A percentile compares a stretch with the other conserved stretches of the same genome.
Conservation (phyloP, 768 basidiomycete genomes). For the Pleurotus djamor region DNA sequence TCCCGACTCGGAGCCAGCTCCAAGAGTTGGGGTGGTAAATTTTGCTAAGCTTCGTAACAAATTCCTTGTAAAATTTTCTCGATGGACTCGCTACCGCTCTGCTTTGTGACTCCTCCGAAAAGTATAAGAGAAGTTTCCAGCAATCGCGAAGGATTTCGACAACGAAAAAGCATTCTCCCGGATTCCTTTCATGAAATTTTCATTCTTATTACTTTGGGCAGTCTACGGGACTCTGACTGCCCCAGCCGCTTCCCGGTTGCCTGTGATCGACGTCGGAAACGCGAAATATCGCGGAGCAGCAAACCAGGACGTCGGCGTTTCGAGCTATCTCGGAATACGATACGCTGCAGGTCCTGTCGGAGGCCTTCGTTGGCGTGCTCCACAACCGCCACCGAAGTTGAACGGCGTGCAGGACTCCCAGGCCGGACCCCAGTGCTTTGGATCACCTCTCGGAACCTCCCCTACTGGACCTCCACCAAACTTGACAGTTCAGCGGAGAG, state of each 20-base stretch:
- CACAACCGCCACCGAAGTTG: constrained; percentile 8
- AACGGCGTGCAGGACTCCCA: constrained; percentile 1
- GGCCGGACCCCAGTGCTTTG: constrained; percentile 7
- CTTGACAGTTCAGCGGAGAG: neutral
- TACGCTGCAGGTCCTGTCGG: constrained; percentile 34
- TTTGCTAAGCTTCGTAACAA: too few species aligned
- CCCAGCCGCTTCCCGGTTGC: constrained; percentile 1
- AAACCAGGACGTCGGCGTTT: constrained; percentile 14
- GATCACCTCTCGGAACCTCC: neutral
- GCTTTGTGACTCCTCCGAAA: too few species aligned
- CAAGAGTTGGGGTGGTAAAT: too few species aligned
- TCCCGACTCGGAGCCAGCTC: too few species aligned
- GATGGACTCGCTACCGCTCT: too few species aligned
- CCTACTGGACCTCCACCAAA: constrained; percentile 7
- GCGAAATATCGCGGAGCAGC: constrained; percentile 22
- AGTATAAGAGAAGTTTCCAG: too few species aligned
- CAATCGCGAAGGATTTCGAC: too few species aligned
- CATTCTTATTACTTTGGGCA: neutral
- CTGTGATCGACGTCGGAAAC: constrained; percentile 26
- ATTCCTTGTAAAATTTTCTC: too few species aligned
- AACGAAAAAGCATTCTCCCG: neutral
- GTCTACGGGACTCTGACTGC: neutral
- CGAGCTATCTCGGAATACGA: constrained; percentile 25
- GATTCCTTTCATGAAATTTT: neutral
- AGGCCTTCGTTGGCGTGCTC: constrained; percentile 16